These are phyloP conservation scores for Podaxis rugospora DNA, from an alignment of 768 basidiomycete genomes.

Conservation along the genomic window DNA sequence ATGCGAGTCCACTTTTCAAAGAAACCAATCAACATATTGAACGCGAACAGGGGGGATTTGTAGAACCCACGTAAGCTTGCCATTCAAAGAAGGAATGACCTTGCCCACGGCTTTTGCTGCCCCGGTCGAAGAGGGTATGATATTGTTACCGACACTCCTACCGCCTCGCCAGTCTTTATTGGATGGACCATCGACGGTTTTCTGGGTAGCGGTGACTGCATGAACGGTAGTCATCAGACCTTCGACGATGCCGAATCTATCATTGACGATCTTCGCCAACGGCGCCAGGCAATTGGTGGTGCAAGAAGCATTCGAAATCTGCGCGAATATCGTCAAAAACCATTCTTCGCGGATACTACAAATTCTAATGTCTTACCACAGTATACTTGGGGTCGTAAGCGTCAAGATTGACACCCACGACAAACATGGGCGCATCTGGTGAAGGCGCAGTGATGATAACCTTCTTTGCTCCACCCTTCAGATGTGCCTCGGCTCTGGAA, in stretches of 20 bases:
- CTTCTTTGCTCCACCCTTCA: slow-evolving; percentile 98
- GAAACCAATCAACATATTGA: neutral
- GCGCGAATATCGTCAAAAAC: slow-evolving; percentile 64
- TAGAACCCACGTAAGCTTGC: slow-evolving; percentile 78
- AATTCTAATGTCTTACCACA: slow-evolving; percentile 19
- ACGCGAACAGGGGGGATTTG: neutral
- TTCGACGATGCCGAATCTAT: slow-evolving; percentile 95
- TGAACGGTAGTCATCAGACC: slow-evolving; percentile 99
- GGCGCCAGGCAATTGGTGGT: slow-evolving; percentile 99
- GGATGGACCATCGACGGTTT: slow-evolving; percentile 91
- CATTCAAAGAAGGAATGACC: slow-evolving; percentile 88
- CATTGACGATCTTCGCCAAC: slow-evolving; percentile 95
- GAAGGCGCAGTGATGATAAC: slow-evolving; percentile 98
- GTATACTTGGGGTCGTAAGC: slow-evolving; percentile 79
- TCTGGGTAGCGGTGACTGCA: slow-evolving; percentile 92
- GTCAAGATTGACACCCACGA: slow-evolving; percentile 90
- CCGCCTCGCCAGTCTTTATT: slow-evolving; percentile 93
- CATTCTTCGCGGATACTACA: slow-evolving; percentile 24
- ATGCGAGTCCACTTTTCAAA: slow-evolving; percentile 65
- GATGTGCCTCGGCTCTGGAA: slow-evolving; percentile 70
- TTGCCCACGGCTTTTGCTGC: slow-evolving; percentile 96
- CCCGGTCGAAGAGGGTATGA: slow-evolving; percentile 94
- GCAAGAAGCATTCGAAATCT: slow-evolving; percentile 99
- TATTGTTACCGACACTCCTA: slow-evolving; percentile 90
- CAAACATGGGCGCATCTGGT: slow-evolving; percentile 88